Conservation (phyloP, 2,329 filamentous ascomycete genomes). For the Aspergillus melleus region DNA sequence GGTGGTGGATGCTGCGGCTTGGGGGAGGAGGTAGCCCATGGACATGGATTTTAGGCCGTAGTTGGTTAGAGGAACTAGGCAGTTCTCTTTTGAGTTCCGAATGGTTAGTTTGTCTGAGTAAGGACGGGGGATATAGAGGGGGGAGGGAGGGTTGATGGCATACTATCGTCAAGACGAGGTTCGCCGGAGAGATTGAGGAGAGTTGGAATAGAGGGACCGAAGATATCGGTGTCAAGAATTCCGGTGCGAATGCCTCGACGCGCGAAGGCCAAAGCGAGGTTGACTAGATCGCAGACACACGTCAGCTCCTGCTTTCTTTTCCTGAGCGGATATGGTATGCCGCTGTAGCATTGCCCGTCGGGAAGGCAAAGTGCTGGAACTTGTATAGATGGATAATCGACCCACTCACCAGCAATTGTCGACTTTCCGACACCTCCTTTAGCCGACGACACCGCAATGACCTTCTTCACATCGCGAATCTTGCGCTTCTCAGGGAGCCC, state of each 20-base stretch:
- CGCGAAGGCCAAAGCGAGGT: constrained; percentile 84
- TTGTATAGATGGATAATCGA: background rate
- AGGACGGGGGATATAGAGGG: background rate
- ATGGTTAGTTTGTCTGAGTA: background rate
- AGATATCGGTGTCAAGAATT: constrained; percentile 94
- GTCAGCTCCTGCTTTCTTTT: background rate
- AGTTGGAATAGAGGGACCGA: constrained; percentile 91
- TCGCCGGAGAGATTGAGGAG: constrained; percentile 79
- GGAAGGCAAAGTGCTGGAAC: no score
- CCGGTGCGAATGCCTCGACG: constrained; percentile 77
- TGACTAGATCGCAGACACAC: constrained; percentile 48
- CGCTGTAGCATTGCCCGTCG: background rate
- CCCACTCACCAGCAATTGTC: constrained; percentile 73
- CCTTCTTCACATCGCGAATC: constrained; percentile 81
- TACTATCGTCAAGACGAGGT: constrained; percentile 72
- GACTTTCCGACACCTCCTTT: constrained; percentile 99
- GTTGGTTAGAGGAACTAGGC: constrained; percentile 83
- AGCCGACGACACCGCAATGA: constrained; percentile 95
- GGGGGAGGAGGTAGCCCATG: constrained; percentile 63
- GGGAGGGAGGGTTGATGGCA: constrained; percentile 31
- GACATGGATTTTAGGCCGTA: constrained; percentile 99
- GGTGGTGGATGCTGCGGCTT: background rate
- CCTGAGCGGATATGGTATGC: background rate
- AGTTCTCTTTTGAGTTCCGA: constrained; percentile 32
- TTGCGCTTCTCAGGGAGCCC: constrained; percentile 77